Base-by-base conservation (phyloP, 164 flowering plant genomes). In the Vitis amurensis region DNA sequence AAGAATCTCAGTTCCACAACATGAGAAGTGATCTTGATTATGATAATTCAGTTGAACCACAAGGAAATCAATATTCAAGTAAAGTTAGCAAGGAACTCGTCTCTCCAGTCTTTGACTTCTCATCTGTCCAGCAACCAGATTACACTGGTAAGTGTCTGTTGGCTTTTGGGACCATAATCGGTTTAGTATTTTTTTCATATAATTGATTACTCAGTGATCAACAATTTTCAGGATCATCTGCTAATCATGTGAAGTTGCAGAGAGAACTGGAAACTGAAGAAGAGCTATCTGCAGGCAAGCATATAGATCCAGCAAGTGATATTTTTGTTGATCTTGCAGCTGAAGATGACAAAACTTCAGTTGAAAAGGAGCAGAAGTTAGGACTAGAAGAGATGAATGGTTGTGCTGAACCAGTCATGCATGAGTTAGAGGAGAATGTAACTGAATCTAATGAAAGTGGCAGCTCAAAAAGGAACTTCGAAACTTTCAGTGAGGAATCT, bases 81-180 rank as follows among this genome's bases (percentile, higher is more conserved):
- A 37, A 0, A 37, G 44, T 37, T 37, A 37, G 44, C 44, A 37
- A 37, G 6, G 7, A 37, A 37, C 59, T 16, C 1, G 8, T 9
- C 2, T 29, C 61, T 53, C 52, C 16, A 53, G 49, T 51, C 47
- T n/a, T 12, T 50, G 67, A 13, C 19, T 55, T 17, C n/a, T 71
- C 69, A 50, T 30, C 64, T 11, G 55, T 56, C 2, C 16, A 50
- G 1, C 47, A 31, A 50, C 4, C 16, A 31, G 51, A 65, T 59
- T 7, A 29, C 31, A 13, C n/a, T 11, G 65, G 74, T 71, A 49
- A 64, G 63, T 71, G 48, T 19, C 11, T 50, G 11, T 16, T 44
- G 16, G 52, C n/a, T 47, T 48, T n/a, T 62, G 52, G 29, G 9
- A 27, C 48, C 48, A 7, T n/a, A 11, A 62, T n/a, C 8, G 2